These are phyloP conservation scores for Malania oleifera DNA, from an alignment of 164 flowering plant genomes.

Conservation along the genomic window DNA sequence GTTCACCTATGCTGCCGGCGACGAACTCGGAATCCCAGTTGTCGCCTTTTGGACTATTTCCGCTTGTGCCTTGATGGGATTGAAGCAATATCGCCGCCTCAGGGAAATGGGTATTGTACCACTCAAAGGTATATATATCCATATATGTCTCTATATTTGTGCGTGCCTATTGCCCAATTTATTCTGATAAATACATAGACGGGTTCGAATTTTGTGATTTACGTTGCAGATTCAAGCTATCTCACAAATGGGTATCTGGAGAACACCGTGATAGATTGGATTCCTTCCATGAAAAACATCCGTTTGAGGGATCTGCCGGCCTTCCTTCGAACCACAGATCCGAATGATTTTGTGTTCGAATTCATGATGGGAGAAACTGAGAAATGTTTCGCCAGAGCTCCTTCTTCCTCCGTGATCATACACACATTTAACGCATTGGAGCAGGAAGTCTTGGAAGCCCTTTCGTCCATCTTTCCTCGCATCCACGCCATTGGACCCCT, in stretches of 20 bases:
- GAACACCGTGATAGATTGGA: not conserved
- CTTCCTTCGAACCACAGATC: not conserved
- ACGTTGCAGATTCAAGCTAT: not conserved
- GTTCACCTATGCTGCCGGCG: not conserved
- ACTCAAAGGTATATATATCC: not conserved
- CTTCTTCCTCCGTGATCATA: not conserved
- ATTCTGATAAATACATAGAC: not conserved
- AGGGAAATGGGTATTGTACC: not conserved
- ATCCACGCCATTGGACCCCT: not conserved
- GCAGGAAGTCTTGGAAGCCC: not conserved
- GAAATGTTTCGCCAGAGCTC: not conserved
- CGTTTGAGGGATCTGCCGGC: not conserved
- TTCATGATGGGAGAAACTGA: not conserved
- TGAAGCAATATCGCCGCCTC: not conserved
- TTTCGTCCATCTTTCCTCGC: not conserved
- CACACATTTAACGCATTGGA: constrained; percentile 1
- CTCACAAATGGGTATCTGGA: not conserved
- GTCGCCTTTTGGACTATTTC: not conserved
- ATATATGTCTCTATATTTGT: no score
- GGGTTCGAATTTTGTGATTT: not conserved
- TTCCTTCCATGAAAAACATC: not conserved
- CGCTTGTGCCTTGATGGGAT: not conserved
- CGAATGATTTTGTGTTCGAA: not conserved
- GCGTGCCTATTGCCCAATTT: not conserved
- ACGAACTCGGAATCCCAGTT: not conserved